These are phyloP conservation scores for Fraxinus latifolia DNA, from an alignment of 305 asterid genomes.

Conservation along the genomic window DNA sequence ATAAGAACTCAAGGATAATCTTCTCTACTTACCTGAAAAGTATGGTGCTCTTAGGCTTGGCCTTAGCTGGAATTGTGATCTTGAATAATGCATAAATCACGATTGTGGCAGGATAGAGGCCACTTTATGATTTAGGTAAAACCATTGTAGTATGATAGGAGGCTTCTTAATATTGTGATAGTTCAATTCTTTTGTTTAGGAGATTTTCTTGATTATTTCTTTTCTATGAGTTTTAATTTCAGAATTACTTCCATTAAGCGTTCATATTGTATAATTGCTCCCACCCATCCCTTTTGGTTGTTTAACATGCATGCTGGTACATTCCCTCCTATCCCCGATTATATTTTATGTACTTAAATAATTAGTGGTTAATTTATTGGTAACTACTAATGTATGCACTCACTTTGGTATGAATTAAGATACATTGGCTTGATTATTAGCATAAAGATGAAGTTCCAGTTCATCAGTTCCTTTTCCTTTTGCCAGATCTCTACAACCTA, in stretches of 20 bases:
- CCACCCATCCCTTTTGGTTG: neutral
- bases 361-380: neutral
- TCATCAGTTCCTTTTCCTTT: constrained; percentile 25
- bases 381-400: neutral
- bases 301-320: neutral
- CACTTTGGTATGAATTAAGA: neutral
- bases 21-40: neutral
- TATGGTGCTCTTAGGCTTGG: neutral
- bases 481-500: constrained; percentile 79
- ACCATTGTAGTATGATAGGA: neutral
- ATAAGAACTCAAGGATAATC: neutral
- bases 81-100: neutral
- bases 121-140: neutral
- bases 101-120: neutral
- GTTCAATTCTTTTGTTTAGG: neutral
- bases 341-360: neutral
- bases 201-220: neutral
- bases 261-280: neutral
- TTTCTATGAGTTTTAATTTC: neutral
- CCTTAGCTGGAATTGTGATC: neutral
- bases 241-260: neutral
- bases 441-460: constrained; percentile 4
- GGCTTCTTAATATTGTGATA: neutral
- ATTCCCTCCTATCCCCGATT: neutral
- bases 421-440: constrained; percentile 3